These are phyloP conservation scores for Otatea glauca DNA, from an alignment of 176 grass and related monocot genomes.

Conservation along the genomic window DNA sequence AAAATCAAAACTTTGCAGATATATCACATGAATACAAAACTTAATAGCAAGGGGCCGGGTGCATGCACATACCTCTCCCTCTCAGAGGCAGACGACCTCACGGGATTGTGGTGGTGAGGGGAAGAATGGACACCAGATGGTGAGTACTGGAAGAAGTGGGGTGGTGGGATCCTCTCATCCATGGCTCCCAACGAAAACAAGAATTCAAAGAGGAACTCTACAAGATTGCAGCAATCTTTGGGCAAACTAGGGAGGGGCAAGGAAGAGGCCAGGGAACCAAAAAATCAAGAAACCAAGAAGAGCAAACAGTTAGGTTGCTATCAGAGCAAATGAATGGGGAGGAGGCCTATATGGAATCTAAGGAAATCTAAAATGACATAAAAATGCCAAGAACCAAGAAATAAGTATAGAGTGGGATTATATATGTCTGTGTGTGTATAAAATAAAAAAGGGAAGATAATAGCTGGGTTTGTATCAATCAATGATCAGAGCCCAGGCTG, in stretches of 20 bases:
- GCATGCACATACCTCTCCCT: conserved; percentile 74
- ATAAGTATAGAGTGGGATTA: conserved; percentile 39
- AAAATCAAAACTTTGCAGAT: background rate
- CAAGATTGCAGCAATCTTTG: conserved; percentile 45
- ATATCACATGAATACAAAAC: conserved; percentile 15
- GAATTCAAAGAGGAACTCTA: conserved; percentile 18
- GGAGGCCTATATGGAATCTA: conserved; percentile 54
- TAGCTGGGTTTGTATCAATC: conserved; percentile 43
- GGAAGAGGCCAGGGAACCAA: background rate
- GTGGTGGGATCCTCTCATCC: conserved; percentile 79
- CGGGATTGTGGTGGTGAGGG: conserved; percentile 60
- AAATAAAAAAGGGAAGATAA: conserved; percentile 48
- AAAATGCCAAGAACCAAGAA: conserved; percentile 56
- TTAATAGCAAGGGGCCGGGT: background rate
- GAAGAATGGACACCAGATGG: conserved; percentile 87
- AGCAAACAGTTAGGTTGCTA: conserved; percentile 30
- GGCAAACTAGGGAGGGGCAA: background rate
- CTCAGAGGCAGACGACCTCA: conserved; percentile 75
- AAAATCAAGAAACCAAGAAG: conserved; percentile 42
- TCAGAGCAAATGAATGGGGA: conserved; percentile 39
- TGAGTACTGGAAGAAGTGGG: conserved; percentile 80
- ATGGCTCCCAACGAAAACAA: conserved; percentile 47
- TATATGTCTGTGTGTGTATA: conserved; percentile 43
- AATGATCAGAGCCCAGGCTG: conserved; percentile 66
- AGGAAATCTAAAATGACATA: conserved; percentile 57